Percentiles rank a stretch among this genome's conserved stretches.
Conservation (phyloP, 192 early-diverging fungal species). For the Linnemannia elongata region DNA sequence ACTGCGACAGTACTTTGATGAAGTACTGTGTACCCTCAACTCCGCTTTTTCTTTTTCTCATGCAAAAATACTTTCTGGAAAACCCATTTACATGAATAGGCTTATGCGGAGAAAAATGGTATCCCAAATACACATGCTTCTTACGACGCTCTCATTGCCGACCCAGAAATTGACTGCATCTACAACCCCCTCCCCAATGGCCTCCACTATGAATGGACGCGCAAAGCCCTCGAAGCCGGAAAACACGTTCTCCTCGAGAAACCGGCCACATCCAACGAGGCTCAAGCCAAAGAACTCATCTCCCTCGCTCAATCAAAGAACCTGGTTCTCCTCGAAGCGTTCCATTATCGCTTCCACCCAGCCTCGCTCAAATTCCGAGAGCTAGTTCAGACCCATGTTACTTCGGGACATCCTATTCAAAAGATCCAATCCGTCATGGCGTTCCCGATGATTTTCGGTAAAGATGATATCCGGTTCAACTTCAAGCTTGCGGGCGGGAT, state of each 20-base stretch:
- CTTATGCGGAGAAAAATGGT: slow-evolving; percentile 57
- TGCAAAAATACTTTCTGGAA: no score
- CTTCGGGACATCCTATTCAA: slow-evolving; percentile 16
- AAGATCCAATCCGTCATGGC: slow-evolving; percentile 18
- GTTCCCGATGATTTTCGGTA: slow-evolving; percentile 16
- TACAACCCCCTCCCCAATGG: slow-evolving; percentile 71
- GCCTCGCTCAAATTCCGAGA: slow-evolving; percentile 41
- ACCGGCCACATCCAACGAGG: slow-evolving; percentile 56
- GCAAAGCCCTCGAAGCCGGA: slow-evolving; percentile 61
- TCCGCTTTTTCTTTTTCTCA: not conserved
- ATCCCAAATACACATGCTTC: slow-evolving; percentile 62
- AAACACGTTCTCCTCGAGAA: slow-evolving; percentile 72
- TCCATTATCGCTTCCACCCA: slow-evolving; percentile 59
- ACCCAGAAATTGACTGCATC: slow-evolving; percentile 64
- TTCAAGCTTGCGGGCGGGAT: slow-evolving; percentile 45
- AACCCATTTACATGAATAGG: slow-evolving; percentile 12
- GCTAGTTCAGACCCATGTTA: slow-evolving; percentile 23
- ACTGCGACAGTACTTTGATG: no score
- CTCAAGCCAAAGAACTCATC: slow-evolving; percentile 41
- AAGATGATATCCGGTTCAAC: slow-evolving; percentile 53
- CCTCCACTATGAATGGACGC: slow-evolving; percentile 63
- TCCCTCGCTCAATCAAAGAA: slow-evolving; percentile 50
- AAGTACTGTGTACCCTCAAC: no score
- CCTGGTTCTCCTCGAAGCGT: slow-evolving; percentile 58
- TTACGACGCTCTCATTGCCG: slow-evolving; percentile 64